Conservation (phyloP, 2,329 filamentous ascomycete species). For the Xylaria hypoxylon region DNA sequence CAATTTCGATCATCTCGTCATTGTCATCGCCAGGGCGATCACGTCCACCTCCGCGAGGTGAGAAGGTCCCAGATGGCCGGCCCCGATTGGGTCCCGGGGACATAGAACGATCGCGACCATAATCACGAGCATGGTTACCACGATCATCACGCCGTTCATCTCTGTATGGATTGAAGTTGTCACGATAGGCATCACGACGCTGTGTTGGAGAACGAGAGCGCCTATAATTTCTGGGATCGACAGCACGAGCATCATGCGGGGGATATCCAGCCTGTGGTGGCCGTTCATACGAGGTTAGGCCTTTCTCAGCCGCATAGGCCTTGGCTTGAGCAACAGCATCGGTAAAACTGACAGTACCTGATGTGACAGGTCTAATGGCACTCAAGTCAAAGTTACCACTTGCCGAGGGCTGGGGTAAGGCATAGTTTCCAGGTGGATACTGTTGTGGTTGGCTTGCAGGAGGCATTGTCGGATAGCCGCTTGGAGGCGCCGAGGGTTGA, state of each 20-base stretch:
- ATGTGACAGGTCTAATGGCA: slow-evolving; percentile 80
- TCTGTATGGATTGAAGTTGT: slow-evolving; percentile 84
- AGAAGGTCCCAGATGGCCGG: slow-evolving; percentile 65
- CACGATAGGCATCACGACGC: slow-evolving; percentile 76
- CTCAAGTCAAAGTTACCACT: slow-evolving; percentile 85
- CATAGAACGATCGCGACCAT: slow-evolving; percentile 78
- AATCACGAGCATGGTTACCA: slow-evolving; percentile 64
- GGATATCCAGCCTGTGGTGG: slow-evolving; percentile 57
- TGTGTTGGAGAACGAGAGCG: slow-evolving; percentile 80
- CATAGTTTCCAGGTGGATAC: slow-evolving; percentile 55
- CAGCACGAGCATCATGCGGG: slow-evolving; percentile 58
- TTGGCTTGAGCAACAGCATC: slow-evolving; percentile 88
- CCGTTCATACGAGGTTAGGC: slow-evolving; percentile 72
- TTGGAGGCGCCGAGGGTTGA: slow-evolving; percentile 54
- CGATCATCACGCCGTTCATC: slow-evolving; percentile 83
- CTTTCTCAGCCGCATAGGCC: slow-evolving; percentile 83
- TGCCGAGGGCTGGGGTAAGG: slow-evolving; percentile 74
- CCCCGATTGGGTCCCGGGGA: slow-evolving; percentile 70
- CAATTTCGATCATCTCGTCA: slow-evolving; percentile 85
- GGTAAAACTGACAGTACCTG: slow-evolving; percentile 83
- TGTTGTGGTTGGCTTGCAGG: slow-evolving; percentile 55
- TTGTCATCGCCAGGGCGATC: slow-evolving; percentile 70
- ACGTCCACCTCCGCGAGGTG: slow-evolving; percentile 65
- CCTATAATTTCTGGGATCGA: slow-evolving; percentile 67
- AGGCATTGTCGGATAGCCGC: slow-evolving; percentile 54